Evolutionary conservation across 257 asterid species (phyloP).

Genomic region (Euphrasia confusa): DNA sequence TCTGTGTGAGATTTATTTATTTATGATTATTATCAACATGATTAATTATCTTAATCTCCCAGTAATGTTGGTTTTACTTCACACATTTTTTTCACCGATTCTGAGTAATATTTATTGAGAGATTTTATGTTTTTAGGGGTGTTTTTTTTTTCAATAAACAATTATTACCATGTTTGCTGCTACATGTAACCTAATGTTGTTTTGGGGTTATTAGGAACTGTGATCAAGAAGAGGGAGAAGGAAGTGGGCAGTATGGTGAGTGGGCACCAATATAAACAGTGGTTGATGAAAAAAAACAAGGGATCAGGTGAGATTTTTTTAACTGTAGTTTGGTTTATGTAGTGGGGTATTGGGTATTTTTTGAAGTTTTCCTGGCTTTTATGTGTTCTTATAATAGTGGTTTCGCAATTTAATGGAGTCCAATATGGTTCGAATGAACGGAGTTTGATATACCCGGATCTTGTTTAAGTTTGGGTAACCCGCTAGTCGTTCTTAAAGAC

Average conservation of each 20-base stretch:
- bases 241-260: slow-evolving; percentile 6
- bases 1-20: no score
- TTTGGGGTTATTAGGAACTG: no score
- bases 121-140: no score
- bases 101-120: no score
- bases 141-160: no score
- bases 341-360: slow-evolving; percentile 5
- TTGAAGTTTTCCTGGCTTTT: not conserved
- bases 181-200: no score
- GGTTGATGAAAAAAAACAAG: slow-evolving; percentile 14
- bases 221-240: not conserved
- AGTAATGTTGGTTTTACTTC: no score
- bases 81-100: no score
- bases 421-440: not conserved
- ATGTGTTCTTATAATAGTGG: not conserved
- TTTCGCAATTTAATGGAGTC: not conserved
- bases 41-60: no score
- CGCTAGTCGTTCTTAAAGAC: not conserved
- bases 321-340: not conserved
- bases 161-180: no score
- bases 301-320: slow-evolving; percentile 21
- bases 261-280: slow-evolving; percentile 18
- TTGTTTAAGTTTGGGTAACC: not conserved
- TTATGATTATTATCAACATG: no score
- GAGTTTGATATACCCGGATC: not conserved